Conservation (phyloP, 208 protist genomes). For the Lotmaria passim region DNA sequence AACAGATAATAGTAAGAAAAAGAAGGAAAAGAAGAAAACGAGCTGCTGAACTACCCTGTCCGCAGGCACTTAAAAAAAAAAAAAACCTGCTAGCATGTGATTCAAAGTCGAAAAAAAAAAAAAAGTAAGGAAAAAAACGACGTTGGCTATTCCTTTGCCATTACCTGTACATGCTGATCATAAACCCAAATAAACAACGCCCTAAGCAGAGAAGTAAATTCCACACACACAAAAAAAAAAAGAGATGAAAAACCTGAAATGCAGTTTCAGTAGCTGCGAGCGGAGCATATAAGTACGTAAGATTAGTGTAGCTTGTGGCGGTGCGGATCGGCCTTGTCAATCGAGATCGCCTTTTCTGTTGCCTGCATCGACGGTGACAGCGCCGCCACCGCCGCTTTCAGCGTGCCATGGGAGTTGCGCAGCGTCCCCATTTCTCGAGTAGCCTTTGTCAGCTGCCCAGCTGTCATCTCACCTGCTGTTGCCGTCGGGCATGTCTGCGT, state of each 20-base stretch:
- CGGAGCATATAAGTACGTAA: too few species aligned
- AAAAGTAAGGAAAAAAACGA: too few species aligned
- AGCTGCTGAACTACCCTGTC: too few species aligned
- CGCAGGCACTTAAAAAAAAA: too few species aligned
- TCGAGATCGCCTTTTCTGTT: slow-evolving; percentile 51
- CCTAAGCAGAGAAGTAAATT: too few species aligned
- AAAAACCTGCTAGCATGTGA: too few species aligned
- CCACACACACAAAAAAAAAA: neutral
- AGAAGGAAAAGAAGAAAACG: too few species aligned
- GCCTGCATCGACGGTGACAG: slow-evolving; percentile 42
- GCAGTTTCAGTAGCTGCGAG: too few species aligned
- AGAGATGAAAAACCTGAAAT: neutral
- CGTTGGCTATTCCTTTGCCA: too few species aligned
- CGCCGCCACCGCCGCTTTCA: slow-evolving; percentile 30
- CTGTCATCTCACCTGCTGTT: slow-evolving; percentile 58
- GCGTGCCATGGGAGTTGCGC: slow-evolving; percentile 78
- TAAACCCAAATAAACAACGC: neutral
- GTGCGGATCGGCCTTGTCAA: slow-evolving; percentile 82
- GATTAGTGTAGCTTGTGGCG: slow-evolving; percentile 67
- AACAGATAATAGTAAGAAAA: too few species aligned
- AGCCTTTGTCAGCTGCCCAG: slow-evolving; percentile 52
- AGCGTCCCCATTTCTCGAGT: slow-evolving; percentile 35
- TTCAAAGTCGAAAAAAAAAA: too few species aligned
- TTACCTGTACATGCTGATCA: too few species aligned
- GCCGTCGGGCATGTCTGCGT: slow-evolving; percentile 37